phyloP scores from a whole-genome alignment of 2,329 filamentous ascomycete species.

The Colletotrichum australisinense region DNA sequence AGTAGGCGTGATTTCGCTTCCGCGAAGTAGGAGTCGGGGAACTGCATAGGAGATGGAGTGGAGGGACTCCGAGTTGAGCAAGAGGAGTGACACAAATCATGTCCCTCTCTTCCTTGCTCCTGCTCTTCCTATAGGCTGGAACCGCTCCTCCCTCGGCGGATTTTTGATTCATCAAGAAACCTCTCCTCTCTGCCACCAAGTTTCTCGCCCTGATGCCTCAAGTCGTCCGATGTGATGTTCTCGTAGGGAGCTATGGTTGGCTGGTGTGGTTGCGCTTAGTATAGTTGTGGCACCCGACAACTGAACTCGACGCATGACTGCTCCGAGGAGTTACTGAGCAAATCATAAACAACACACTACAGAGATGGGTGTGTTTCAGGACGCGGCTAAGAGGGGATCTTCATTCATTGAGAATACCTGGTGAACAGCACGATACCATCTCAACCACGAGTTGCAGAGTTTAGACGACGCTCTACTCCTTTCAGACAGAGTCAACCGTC shows the following conservation, averaged over 20 bases:
- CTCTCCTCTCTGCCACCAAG: slow-evolving; percentile 20
- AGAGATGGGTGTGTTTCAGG: neutral
- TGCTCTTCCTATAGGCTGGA: neutral
- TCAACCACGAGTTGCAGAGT: neutral
- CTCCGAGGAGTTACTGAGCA: neutral
- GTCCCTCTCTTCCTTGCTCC: neutral
- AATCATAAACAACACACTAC: no score
- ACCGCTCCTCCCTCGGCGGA: neutral
- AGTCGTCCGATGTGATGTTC: neutral
- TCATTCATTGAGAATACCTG: neutral
- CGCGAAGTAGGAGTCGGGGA: neutral
- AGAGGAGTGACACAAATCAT: neutral
- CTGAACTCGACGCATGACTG: neutral
- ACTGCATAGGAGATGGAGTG: neutral
- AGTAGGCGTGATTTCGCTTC: neutral
- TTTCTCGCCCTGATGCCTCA: neutral
- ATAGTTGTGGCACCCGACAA: neutral
- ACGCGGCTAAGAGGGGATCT: neutral
- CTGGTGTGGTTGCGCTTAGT: neutral
- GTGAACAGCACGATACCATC: neutral
- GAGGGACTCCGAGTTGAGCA: neutral
- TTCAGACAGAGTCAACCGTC: neutral
- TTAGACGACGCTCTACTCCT: neutral
- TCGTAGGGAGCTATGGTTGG: neutral
- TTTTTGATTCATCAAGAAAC: slow-evolving; percentile 13